Evolutionary conservation across 495 filamentous ascomycete genomes (phyloP).

Genomic region (Hapsidospora chrysogenum): DNA sequence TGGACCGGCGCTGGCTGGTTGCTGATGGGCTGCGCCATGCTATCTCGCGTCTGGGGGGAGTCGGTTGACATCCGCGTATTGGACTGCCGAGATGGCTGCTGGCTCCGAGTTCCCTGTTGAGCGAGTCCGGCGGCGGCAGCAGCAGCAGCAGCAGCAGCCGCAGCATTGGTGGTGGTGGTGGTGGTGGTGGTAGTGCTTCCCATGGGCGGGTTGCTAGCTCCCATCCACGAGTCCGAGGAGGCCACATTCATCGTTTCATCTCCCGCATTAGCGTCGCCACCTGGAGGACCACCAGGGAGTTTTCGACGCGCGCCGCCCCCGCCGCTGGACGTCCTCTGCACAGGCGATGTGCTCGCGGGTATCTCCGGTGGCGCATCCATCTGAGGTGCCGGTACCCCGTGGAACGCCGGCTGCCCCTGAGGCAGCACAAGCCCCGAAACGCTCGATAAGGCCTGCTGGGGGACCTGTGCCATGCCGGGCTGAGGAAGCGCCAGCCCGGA

Average conservation of each 20-base stretch:
- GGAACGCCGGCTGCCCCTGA: neutral
- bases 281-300: too few relatives aligned
- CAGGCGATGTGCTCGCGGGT: too few relatives aligned
- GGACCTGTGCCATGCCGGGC: neutral
- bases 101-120: neutral
- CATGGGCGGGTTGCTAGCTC: too few relatives aligned
- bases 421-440: neutral
- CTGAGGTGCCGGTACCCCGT: neutral
- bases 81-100: neutral
- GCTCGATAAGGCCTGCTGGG: neutral
- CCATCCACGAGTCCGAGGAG: too few relatives aligned
- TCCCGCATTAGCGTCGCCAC: too few relatives aligned
- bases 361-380: neutral
- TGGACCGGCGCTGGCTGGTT: neutral
- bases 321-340: too few relatives aligned
- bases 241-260: too few relatives aligned
- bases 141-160: too few relatives aligned
- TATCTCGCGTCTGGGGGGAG: neutral
- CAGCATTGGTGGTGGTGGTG: neutral
- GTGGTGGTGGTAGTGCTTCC: too few relatives aligned
- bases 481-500: neutral
- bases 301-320: too few relatives aligned
- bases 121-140: neutral
- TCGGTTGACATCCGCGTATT: neutral
- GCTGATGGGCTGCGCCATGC: neutral